Conservation (phyloP, 2,329 filamentous ascomycete species). For the Colletotrichum chlorophyti region DNA sequence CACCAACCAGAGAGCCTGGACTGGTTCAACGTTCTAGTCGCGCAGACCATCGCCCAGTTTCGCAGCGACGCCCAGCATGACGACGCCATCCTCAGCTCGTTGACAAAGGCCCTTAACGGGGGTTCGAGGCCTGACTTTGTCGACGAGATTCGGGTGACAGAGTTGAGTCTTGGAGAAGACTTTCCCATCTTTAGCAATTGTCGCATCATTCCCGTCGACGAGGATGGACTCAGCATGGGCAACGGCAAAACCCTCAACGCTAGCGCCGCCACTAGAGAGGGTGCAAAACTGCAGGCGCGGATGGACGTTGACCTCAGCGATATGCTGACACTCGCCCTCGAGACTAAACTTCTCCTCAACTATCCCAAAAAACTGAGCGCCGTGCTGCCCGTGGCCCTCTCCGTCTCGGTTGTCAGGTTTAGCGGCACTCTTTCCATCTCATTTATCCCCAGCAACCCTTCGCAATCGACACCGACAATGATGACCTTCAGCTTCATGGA, state of each 20-base stretch:
- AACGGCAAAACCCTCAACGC: constrained; percentile 58
- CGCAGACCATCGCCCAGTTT: constrained; percentile 95
- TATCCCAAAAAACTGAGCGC: constrained; percentile 91
- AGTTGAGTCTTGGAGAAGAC: constrained; percentile 93
- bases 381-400: constrained; percentile 87
- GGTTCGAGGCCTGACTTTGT: constrained; percentile 86
- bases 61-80: constrained; percentile 91
- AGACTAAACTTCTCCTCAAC: constrained; percentile 93
- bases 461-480: constrained; percentile 78
- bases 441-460: constrained; percentile 80
- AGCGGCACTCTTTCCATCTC: constrained; percentile 93
- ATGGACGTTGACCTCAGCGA: constrained; percentile 98
- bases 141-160: constrained; percentile 91
- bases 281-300: constrained; percentile 84
- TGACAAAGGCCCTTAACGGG: constrained; percentile 89
- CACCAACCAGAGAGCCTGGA: constrained; percentile 97
- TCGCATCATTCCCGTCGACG: constrained; percentile 88
- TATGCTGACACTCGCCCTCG: constrained; percentile 91
- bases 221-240: constrained; percentile 70
- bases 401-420: constrained; percentile 91
- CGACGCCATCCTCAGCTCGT: constrained; percentile 83
- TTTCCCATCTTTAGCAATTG: constrained; percentile 99
- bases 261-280: constrained; percentile 61
- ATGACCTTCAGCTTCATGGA: constrained; percentile 94
- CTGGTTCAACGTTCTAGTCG: constrained; percentile 98